Conservation (phyloP, 495 filamentous ascomycete genomes). For the Aspergillus avenaceus region DNA sequence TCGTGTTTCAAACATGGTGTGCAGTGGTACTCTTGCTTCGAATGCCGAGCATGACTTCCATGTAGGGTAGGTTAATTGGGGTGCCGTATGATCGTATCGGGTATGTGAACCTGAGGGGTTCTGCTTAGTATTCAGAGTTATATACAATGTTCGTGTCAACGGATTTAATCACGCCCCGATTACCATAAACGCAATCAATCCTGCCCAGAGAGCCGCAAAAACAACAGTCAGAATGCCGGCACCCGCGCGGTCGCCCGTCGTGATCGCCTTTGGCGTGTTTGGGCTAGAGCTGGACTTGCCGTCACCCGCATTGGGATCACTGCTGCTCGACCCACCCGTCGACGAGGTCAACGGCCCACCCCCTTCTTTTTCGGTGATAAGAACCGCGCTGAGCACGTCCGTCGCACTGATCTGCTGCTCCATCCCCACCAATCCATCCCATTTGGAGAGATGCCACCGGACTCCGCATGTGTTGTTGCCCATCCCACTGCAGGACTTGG, state of each 20-base stretch:
- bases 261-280: slow-evolving; percentile 32
- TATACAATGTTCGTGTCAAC: background rate
- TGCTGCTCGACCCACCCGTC: slow-evolving; percentile 48
- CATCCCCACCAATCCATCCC: slow-evolving; percentile 62
- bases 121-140: no score
- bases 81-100: no score
- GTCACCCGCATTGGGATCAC: slow-evolving; percentile 34
- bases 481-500: slow-evolving; percentile 59
- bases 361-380: slow-evolving; percentile 6
- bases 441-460: slow-evolving; percentile 59
- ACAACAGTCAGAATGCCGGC: slow-evolving; percentile 59
- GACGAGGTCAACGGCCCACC: slow-evolving; percentile 28
- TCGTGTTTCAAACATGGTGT: no score
- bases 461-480: slow-evolving; percentile 67
- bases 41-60: no score
- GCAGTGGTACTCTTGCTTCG: no score
- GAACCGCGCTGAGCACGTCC: slow-evolving; percentile 43
- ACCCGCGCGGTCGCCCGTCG: slow-evolving; percentile 52
- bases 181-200: slow-evolving; percentile 18
- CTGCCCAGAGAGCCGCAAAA: slow-evolving; percentile 35
- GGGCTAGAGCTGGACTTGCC: slow-evolving; percentile 10
- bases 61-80: no score
- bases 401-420: slow-evolving; percentile 49
- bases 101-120: no score
- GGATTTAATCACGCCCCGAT: slow-evolving; percentile 8